phyloP scores from a whole-genome alignment of 208 protist species.

The Strigomonas galati region DNA sequence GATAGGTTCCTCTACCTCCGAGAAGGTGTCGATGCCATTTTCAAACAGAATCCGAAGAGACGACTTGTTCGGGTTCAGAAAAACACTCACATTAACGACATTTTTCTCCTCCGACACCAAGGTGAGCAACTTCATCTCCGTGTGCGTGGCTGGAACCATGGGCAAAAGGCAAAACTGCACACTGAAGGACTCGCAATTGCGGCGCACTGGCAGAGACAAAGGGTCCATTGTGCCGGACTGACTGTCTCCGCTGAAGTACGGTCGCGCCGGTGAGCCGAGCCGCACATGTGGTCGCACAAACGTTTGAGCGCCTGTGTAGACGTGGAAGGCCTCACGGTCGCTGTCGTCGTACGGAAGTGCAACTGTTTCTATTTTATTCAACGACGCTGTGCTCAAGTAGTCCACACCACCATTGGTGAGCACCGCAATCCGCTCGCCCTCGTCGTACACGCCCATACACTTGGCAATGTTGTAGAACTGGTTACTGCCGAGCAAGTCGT shows the following conservation, averaged over 20 bases:
- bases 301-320: background rate
- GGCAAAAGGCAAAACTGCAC: slow-evolving; percentile 73
- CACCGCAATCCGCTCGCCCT: slow-evolving; percentile 15
- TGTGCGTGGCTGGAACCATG: slow-evolving; percentile 21
- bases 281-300: background rate
- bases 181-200: slow-evolving; percentile 59
- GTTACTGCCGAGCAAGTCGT: slow-evolving; percentile 20
- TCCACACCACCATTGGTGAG: background rate
- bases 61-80: slow-evolving; percentile 35
- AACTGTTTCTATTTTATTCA: background rate
- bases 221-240: slow-evolving; percentile 45
- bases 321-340: slow-evolving; percentile 17
- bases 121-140: slow-evolving; percentile 21
- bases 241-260: slow-evolving; percentile 25
- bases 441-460: slow-evolving; percentile 36
- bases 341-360: background rate
- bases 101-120: slow-evolving; percentile 44
- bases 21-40: slow-evolving; percentile 57
- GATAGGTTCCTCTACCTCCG: slow-evolving; percentile 64
- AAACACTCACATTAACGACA: slow-evolving; percentile 53
- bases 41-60: slow-evolving; percentile 54
- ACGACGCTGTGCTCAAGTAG: background rate
- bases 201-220: slow-evolving; percentile 36
- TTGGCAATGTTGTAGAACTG: slow-evolving; percentile 17
- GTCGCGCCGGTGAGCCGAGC: slow-evolving; percentile 12